Base-by-base conservation (phyloP, 2,329 filamentous ascomycete genomes). In the Xylariaceae sp. region DNA sequence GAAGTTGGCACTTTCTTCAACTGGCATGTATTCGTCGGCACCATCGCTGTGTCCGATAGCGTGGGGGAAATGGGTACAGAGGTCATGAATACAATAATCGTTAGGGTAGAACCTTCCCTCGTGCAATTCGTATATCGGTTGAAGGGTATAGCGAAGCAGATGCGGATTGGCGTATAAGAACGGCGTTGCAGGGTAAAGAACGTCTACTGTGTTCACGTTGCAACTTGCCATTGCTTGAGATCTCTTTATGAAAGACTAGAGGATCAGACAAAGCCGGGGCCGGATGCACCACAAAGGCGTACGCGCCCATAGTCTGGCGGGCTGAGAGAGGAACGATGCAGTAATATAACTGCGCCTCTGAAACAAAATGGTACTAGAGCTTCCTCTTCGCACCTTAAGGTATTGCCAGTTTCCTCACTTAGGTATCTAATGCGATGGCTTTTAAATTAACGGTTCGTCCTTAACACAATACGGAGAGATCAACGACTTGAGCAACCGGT, bases 171-270 rank as follows among this genome's bases (percentile, higher is more conserved):
- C 90, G 66, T 92, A 93, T 10, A 92, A 69, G 72, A 92, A 93
- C 0, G 89, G 88, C 65, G 89, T 89, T 0, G 88, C 80, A 0
- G 89, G 89, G 72, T 91, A 93, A 60, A 93, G 89, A 47, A 94
- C 88, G 71, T 93, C 89, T 6, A 93, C 87, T 0, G 89, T 93
- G 64, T 93, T 89, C 65, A 84, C 84, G 62, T 94, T 93, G n/a
- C n/a, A n/a, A n/a, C n/a, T n/a, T n/a, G 2, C 59, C 89, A 58
- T 92, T 87, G 6, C 87, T 90, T 1, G 87, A 90, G 49, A 94
- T 93, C 67, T 93, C 89, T 66, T 94, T 93, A 56, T 91, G 72
- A 69, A 93, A 93, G 42, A 93, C 69, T 31, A 92, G 76, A 0
- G 87, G 87, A 5, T 88, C 80, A 2, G 38, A 31, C n/a, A 43